phyloP scores from a whole-genome alignment of 805 yeast genomes.

The Cyberlindnera mrakii region DNA sequence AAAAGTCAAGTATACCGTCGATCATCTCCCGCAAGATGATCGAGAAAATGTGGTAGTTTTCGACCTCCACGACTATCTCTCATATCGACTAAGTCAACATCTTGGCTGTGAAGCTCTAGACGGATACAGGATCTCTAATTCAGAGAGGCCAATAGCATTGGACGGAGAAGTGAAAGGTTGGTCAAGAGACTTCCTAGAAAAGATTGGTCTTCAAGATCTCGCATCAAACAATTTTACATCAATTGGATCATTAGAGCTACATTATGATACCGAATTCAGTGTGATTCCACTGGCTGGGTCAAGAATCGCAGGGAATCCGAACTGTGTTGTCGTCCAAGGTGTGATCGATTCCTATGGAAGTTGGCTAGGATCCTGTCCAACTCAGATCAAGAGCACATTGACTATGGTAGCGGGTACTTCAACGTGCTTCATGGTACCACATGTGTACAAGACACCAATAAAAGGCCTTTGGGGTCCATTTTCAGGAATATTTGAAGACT shows the following conservation, averaged over 20 bases:
- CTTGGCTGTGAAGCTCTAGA: slow-evolving; percentile 3
- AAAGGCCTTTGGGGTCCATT: slow-evolving; percentile 63
- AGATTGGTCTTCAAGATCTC: slow-evolving; percentile 16
- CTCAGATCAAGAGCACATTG: slow-evolving; percentile 22
- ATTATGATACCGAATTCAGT: not conserved
- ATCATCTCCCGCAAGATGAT: slow-evolving; percentile 17
- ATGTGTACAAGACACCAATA: slow-evolving; percentile 15
- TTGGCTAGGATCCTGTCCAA: slow-evolving; percentile 37
- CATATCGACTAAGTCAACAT: slow-evolving; percentile 21
- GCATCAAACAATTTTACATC: slow-evolving; percentile 14
- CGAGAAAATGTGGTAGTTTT: slow-evolving; percentile 31
- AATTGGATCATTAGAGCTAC: slow-evolving; percentile 28
- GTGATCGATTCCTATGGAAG: slow-evolving; percentile 58
- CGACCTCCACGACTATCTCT: slow-evolving; percentile 46
- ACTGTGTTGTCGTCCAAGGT: slow-evolving; percentile 33
- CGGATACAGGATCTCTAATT: slow-evolving; percentile 5
- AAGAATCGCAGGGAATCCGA: slow-evolving; percentile 17
- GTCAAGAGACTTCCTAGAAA: slow-evolving; percentile 25
- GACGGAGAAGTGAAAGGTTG: slow-evolving; percentile 60
- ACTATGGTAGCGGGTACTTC: slow-evolving; percentile 60
- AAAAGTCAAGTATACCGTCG: slow-evolving; percentile 37
- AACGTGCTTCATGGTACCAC: slow-evolving; percentile 43
- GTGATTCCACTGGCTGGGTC: slow-evolving; percentile 27
- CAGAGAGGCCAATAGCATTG: slow-evolving; percentile 30
- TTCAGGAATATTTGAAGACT: slow-evolving; percentile 27